phyloP scores from a whole-genome alignment of 306 rosid genomes.

The Fragaria vesca region DNA sequence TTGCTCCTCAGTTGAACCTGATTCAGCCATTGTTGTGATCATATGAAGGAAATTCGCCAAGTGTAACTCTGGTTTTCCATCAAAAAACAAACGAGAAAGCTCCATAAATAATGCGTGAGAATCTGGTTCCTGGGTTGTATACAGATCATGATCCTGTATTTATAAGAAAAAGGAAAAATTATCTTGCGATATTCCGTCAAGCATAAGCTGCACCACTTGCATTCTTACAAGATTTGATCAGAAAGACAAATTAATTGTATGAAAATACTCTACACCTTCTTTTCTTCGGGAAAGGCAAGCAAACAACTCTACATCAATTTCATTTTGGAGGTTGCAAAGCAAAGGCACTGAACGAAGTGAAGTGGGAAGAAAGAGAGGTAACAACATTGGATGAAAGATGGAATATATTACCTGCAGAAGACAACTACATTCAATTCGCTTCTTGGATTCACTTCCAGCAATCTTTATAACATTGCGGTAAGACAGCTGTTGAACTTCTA shows the following conservation, averaged over 20 bases:
- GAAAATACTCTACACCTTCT: not conserved
- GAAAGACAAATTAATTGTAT: not conserved
- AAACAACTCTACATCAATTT: not conserved
- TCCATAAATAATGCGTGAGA: conserved; percentile 79
- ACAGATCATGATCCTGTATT: conserved; percentile 62
- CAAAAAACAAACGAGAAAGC: conserved; percentile 67
- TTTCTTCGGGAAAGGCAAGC: not conserved
- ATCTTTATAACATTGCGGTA: conserved; percentile 70
- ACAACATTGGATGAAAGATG: not conserved
- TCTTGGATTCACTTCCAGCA: conserved; percentile 45
- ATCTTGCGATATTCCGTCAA: not conserved
- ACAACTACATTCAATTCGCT: conserved; percentile 57
- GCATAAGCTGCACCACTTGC: not conserved
- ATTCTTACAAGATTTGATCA: not conserved
- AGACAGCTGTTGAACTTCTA: conserved; percentile 76
- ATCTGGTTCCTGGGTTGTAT: conserved; percentile 56
- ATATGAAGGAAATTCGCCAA: conserved; percentile 86
- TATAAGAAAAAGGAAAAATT: conserved; percentile 11
- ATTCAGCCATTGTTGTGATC: conserved; percentile 74
- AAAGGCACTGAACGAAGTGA: no score
- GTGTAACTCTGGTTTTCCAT: conserved; percentile 60
- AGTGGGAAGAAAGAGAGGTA: no score
- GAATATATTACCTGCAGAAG: conserved; percentile 65
- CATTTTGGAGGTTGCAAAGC: no score
- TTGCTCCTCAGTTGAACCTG: conserved; percentile 67